These are phyloP conservation scores for Colletotrichum abscissum DNA, from an alignment of 2,329 filamentous ascomycete species.

Conservation along the genomic window DNA sequence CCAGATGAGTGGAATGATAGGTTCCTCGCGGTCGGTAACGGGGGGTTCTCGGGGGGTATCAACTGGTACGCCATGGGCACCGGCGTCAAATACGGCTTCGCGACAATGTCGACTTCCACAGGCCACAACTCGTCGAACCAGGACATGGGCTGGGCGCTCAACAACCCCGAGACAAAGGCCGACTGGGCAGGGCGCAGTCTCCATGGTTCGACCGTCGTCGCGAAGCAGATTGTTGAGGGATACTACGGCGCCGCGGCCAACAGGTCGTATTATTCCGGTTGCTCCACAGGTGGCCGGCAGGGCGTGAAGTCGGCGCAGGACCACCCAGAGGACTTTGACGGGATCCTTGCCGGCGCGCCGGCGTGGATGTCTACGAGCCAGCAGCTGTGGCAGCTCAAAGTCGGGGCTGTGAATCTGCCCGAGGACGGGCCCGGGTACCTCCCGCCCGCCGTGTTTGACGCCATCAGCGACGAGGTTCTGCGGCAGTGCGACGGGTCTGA, in stretches of 20 bases:
- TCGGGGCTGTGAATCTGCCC: constrained; percentile 56
- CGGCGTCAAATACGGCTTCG: constrained; percentile 55
- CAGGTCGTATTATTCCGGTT: constrained; percentile 63
- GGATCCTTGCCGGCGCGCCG: constrained; percentile 60
- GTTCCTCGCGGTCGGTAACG: constrained; percentile 47
- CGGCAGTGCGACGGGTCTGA: constrained; percentile 60
- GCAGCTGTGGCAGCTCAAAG: constrained; percentile 53
- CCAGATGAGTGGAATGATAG: constrained; percentile 45
- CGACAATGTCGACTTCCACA: constrained; percentile 55
- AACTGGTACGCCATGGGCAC: constrained; percentile 29
- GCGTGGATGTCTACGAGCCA: constrained; percentile 50
- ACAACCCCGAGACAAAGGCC: constrained; percentile 46
- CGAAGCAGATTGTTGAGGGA: constrained; percentile 53
- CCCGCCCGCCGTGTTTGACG: constrained; percentile 39
- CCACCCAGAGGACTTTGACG: constrained; percentile 62
- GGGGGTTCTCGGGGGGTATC: constrained; percentile 36
- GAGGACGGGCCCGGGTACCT: constrained; percentile 45
- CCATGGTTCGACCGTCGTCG: constrained; percentile 61
- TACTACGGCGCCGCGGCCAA: constrained; percentile 53
- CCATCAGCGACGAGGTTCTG: constrained; percentile 49
- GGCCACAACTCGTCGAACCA: constrained; percentile 50
- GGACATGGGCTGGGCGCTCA: constrained; percentile 51
- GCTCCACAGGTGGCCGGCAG: constrained; percentile 65
- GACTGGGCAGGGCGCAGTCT: constrained; percentile 54
- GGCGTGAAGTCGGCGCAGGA: constrained; percentile 58